phyloP scores from a whole-genome alignment of 495 filamentous ascomycete genomes.

The Xylaria castorea region DNA sequence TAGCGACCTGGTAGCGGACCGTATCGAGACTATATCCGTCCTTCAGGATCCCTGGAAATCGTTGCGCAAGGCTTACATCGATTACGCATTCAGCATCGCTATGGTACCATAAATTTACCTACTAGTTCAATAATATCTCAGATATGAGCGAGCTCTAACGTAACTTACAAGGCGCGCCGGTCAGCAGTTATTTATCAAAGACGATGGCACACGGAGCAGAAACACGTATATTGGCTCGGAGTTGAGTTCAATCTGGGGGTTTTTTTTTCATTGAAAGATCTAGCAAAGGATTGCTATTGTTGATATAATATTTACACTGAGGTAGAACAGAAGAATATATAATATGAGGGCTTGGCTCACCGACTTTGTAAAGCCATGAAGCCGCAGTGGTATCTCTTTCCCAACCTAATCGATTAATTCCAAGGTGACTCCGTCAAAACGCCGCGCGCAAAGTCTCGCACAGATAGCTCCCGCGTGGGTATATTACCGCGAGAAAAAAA shows the following conservation, averaged over 20 bases:
- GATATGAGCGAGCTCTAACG: background rate
- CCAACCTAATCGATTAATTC: constrained; percentile 12
- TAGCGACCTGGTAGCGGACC: background rate
- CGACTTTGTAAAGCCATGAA: background rate
- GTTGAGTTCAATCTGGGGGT: background rate
- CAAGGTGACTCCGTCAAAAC: constrained; percentile 21
- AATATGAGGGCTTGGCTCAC: constrained; percentile 19
- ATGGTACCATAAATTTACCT: background rate
- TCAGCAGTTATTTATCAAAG: background rate
- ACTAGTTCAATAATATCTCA: background rate
- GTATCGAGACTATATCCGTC: no score
- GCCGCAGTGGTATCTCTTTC: constrained; percentile 24
- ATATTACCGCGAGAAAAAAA: constrained; percentile 25
- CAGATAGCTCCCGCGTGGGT: constrained; percentile 24
- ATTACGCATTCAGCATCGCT: background rate
- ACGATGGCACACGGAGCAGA: background rate
- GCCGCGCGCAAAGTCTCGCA: constrained; percentile 20
- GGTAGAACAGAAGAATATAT: constrained; percentile 15
- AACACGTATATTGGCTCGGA: background rate
- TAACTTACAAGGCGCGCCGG: background rate
- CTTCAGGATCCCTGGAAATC: no score
- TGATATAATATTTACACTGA: constrained; percentile 14
- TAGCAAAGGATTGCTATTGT: background rate
- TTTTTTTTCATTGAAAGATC: background rate
- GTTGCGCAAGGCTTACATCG: background rate